Percentiles rank a stretch among this genome's conserved stretches.
These are phyloP conservation scores for Fusarium sp. DNA, from an alignment of 2,329 filamentous ascomycete genomes.

Conservation along the genomic window DNA sequence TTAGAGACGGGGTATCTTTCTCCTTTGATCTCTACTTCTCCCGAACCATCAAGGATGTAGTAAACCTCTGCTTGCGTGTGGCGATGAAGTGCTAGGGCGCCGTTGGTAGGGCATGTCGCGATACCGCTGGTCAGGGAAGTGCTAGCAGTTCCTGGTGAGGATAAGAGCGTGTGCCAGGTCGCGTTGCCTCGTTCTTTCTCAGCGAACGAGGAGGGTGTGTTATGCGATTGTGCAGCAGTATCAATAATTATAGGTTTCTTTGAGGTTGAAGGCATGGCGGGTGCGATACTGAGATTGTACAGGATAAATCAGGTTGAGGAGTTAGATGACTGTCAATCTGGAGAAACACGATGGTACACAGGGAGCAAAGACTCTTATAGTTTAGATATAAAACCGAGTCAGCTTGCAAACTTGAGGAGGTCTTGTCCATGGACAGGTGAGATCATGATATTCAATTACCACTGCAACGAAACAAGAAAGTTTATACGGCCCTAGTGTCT, in stretches of 20 bases:
- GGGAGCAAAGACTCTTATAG: background rate
- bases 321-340: background rate
- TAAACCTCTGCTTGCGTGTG: conserved; percentile 46
- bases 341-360: background rate
- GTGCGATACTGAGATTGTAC: no score
- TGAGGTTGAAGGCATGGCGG: background rate
- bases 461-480: background rate
- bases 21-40: conserved; percentile 40
- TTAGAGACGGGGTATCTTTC: conserved; percentile 23
- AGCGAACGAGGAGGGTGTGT: conserved; percentile 5
- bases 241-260: conserved; percentile 27
- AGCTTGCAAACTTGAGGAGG: background rate
- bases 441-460: background rate
- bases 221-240: background rate
- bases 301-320: background rate
- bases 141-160: conserved; percentile 23
- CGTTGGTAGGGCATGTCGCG: conserved; percentile 38
- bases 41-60: conserved; percentile 38
- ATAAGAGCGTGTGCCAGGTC: conserved; percentile 41
- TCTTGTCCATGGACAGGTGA: background rate
- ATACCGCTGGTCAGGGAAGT: conserved; percentile 33
- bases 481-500: background rate
- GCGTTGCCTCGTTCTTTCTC: conserved; percentile 31
- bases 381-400: background rate
- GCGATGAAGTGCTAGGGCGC: conserved; percentile 40